Evolutionary conservation across 306 rosid genomes (phyloP).

Genomic region (Glycine latifolia): DNA sequence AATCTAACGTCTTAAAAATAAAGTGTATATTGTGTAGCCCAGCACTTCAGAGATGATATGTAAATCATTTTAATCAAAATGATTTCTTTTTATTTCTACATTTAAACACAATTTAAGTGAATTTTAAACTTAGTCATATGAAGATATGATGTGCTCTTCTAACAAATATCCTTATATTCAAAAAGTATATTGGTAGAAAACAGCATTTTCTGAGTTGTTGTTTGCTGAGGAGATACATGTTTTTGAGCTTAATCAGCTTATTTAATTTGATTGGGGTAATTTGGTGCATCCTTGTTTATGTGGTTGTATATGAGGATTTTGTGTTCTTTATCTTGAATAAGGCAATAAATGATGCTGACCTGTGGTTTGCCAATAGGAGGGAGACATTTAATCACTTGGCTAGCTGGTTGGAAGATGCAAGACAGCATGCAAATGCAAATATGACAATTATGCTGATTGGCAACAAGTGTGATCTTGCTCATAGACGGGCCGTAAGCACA

Average conservation of each 20-base stretch:
- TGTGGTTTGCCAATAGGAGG: conserved; percentile 65
- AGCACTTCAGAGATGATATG: too few species aligned
- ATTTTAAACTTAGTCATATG: conserved; percentile 6
- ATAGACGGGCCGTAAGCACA: conserved; percentile 97
- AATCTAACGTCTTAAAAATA: conserved; percentile 5
- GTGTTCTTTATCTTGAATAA: not conserved
- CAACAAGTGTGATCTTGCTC: conserved; percentile 95
- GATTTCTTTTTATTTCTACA: too few species aligned
- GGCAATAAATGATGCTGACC: not conserved
- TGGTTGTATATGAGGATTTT: conserved; percentile 4
- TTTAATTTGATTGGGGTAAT: conserved; percentile 9
- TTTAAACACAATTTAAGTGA: conserved; percentile 1
- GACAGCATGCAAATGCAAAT: conserved; percentile 98
- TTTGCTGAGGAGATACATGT: conserved; percentile 15
- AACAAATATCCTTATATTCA: not conserved
- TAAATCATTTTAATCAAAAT: too few species aligned
- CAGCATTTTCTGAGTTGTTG: not conserved
- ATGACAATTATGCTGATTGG: conserved; percentile 98
- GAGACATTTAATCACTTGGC: conserved; percentile 99
- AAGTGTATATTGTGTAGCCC: too few species aligned
- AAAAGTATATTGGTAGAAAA: conserved; percentile 9
- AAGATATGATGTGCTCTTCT: conserved; percentile 11
- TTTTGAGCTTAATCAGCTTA: not conserved
- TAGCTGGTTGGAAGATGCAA: conserved; percentile 99
- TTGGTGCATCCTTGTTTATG: conserved; percentile 27